phyloP scores from a whole-genome alignment of 495 filamentous ascomycete species.

The Polyplosphaeria fusca region DNA sequence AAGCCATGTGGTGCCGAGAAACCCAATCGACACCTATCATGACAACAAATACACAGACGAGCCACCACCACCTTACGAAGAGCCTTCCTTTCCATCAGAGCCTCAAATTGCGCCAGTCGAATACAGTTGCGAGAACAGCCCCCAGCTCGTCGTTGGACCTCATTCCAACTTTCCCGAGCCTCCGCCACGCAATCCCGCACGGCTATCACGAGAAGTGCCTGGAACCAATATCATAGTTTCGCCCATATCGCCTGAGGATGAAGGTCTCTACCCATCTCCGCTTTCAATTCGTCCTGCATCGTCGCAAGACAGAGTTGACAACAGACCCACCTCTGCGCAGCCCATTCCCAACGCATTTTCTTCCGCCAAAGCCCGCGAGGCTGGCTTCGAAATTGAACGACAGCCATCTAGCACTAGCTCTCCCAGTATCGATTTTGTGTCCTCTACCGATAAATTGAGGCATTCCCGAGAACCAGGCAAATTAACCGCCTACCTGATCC shows the following conservation, averaged over 20 bases:
- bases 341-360: not conserved
- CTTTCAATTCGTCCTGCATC: conserved; percentile 8
- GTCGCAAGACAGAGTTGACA: not conserved
- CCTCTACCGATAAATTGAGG: conserved; percentile 18
- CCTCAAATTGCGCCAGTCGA: conserved; percentile 25
- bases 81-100: not conserved
- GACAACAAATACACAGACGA: conserved; percentile 9
- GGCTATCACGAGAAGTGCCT: not conserved
- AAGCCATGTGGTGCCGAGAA: not conserved
- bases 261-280: conserved; percentile 2
- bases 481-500: conserved; percentile 44
- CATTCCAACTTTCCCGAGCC: conserved; percentile 9
- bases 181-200: conserved; percentile 12
- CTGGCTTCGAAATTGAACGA: conserved; percentile 24
- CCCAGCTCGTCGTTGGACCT: conserved; percentile 10
- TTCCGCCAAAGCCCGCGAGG: conserved; percentile 27
- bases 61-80: conserved; percentile 29
- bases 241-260: not conserved
- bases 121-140: conserved; percentile 28
- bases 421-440: conserved; percentile 8
- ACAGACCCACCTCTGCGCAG: not conserved
- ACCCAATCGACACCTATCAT: conserved; percentile 3
- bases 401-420: conserved; percentile 3
- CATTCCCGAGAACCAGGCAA: conserved; percentile 41
- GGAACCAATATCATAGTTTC: not conserved